Percentiles rank a stretch among this genome's conserved stretches.
phyloP scores from a whole-genome alignment of 768 basidiomycete species.

The Clathrus columnatus region DNA sequence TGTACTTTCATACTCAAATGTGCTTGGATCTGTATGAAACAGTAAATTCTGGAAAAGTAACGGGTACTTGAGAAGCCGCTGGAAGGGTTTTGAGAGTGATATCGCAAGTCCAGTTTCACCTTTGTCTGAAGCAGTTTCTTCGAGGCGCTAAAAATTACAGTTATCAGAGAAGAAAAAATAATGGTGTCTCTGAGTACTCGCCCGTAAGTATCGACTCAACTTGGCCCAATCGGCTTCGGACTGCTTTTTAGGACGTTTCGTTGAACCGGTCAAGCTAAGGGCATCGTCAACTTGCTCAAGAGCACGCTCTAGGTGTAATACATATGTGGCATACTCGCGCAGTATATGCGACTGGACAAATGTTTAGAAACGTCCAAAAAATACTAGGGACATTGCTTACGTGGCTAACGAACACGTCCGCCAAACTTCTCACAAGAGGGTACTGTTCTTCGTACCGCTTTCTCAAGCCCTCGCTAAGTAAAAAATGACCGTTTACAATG shows the following conservation, averaged over 20 bases:
- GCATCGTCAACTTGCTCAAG: constrained; percentile 80
- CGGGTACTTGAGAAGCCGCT: constrained; percentile 93
- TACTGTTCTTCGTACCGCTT: constrained; percentile 95
- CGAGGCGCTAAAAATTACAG: constrained; percentile 38
- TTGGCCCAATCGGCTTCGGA: constrained; percentile 72
- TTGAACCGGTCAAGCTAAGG: constrained; percentile 48
- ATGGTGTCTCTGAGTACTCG: neutral
- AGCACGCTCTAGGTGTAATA: constrained; percentile 88
- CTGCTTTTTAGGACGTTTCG: constrained; percentile 77
- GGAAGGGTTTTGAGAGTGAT: constrained; percentile 93
- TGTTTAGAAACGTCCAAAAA: constrained; percentile 10
- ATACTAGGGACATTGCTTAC: constrained; percentile 39
- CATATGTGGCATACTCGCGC: constrained; percentile 87
- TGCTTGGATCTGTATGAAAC: constrained; percentile 94
- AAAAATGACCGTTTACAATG: constrained; percentile 83
- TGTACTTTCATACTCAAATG: constrained; percentile 95
- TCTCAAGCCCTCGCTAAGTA: constrained; percentile 73
- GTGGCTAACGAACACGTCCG: constrained; percentile 93
- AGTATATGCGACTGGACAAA: constrained; percentile 76
- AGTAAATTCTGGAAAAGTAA: constrained; percentile 95
- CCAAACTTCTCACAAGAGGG: constrained; percentile 84
- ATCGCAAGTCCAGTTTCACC: constrained; percentile 95
- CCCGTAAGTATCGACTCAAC: constrained; percentile 61
- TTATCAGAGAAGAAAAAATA: neutral
- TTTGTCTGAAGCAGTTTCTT: constrained; percentile 70